Conservation (phyloP, 2,329 filamentous ascomycete genomes). For the Fusarium falciforme region DNA sequence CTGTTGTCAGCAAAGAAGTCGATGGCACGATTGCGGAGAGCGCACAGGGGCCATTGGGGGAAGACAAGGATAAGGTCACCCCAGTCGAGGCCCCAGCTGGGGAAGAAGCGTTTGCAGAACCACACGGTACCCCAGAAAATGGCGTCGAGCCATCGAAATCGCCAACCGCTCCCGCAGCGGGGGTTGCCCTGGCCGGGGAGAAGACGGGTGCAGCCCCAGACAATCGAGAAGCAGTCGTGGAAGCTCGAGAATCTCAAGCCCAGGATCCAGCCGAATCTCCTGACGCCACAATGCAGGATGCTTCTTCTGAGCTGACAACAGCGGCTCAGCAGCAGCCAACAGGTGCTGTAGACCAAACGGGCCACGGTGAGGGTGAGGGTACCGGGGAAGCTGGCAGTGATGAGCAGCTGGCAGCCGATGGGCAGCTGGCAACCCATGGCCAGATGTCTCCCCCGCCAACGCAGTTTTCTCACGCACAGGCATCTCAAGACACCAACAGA, state of each 20-base stretch:
- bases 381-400: conserved; percentile 6
- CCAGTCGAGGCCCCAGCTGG: conserved; percentile 6
- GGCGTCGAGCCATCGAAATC: conserved; percentile 4
- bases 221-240: not conserved
- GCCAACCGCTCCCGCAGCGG: conserved; percentile 7
- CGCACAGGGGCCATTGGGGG: conserved; percentile 1
- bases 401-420: conserved; percentile 12
- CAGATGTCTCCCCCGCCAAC: conserved; percentile 41
- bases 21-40: conserved; percentile 11
- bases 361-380: not conserved
- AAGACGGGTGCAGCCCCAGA: conserved; percentile 2
- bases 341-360: conserved; percentile 3
- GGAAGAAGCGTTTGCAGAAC: conserved; percentile 10
- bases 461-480: conserved; percentile 26
- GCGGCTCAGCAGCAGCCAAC: conserved; percentile 2
- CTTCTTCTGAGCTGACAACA: conserved; percentile 8
- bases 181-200: conserved; percentile 1
- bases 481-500: conserved; percentile 17
- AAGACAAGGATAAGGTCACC: conserved; percentile 1
- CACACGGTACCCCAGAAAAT: conserved; percentile 18
- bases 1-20: conserved; percentile 16
- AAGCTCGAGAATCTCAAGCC: conserved; percentile 11
- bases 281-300: conserved; percentile 33
- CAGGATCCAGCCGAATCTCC: conserved; percentile 9
- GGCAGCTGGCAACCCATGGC: conserved; percentile 21